Base-by-base conservation (phyloP, 2,329 filamentous ascomycete genomes). In the Monosporascus sp. region DNA sequence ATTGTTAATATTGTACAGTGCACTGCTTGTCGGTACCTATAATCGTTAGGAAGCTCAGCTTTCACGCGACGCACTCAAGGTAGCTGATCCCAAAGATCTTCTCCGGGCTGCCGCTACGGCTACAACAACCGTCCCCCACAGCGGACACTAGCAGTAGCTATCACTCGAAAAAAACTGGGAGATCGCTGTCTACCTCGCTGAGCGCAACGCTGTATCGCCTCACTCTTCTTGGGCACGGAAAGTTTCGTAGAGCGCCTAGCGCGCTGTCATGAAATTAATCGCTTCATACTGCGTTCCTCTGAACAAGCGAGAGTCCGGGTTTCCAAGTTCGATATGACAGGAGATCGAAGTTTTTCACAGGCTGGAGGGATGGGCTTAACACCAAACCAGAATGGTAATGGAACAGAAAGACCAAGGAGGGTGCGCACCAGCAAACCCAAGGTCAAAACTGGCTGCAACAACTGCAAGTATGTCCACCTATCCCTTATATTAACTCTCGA, bases 371-470 rank as follows among this genome's bases (percentile, higher is more conserved):
- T 53, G 48, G 49, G 54, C 49, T 24, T 50, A 11, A 48, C 56
- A 26, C 53, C 58, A 26, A n/a, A 26, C 43, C 43, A 46, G 17
- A 26, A 46, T 27, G 61, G 58, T 48, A 62, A 66, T 46, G 60
- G 60, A 35, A 55, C 60, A 35, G 64, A 63, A 48, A 69, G 65
- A 44, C 65, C 65, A 37, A 80, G 75, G 63, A 74, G 78, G 50
- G 72, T 71, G 16, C 73, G 80, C 52, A 77, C 73, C 27, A 84
- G 80, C 65, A 79, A 75, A 58, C 79, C 80, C 16, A 86, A 86
- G 65, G 83, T 85, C 58, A 86, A 85, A 71, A 86, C 83, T 1
- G 84, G 84, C 41, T 87, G 84, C 68, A 76, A 75, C 61, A 85
- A 82, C 67, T 87, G 84, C 84, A 87, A 87, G 84, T 86, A 74